Conservation (phyloP, 495 filamentous ascomycete genomes). For the Ascodesmis nigricans region DNA sequence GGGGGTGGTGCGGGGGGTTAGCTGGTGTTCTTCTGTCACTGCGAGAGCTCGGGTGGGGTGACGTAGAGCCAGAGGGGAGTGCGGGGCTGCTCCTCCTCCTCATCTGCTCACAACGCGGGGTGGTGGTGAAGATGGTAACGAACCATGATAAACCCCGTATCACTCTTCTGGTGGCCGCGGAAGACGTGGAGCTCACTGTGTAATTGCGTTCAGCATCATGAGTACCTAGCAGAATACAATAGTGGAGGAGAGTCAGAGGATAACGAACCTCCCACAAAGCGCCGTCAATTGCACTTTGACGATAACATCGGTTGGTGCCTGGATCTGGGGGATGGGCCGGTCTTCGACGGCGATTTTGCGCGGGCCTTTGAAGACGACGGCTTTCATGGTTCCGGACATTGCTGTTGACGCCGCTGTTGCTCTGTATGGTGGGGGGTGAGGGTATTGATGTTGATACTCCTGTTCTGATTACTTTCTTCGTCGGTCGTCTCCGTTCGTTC, state of each 20-base stretch:
- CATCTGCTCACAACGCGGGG: not conserved
- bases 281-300: constrained; percentile 72
- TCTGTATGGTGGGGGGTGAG: too few species aligned
- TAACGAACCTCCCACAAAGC: constrained; percentile 65
- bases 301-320: constrained; percentile 53
- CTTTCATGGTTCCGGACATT: constrained; percentile 48
- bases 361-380: constrained; percentile 47
- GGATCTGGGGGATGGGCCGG: constrained; percentile 40
- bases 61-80: too few species aligned
- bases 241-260: not conserved
- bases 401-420: too few species aligned
- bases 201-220: too few species aligned
- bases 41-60: not conserved
- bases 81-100: too few species aligned
- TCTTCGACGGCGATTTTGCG: constrained; percentile 40
- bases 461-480: too few species aligned
- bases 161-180: constrained; percentile 51
- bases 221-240: too few species aligned
- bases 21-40: not conserved
- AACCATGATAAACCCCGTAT: constrained; percentile 43
- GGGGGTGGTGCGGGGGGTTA: constrained; percentile 3
- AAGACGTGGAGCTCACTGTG: constrained; percentile 73
- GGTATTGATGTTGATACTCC: too few species aligned
- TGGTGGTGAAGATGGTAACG: too few species aligned
- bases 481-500: too few species aligned